These are phyloP conservation scores for Taphrina wiesneri DNA, from an alignment of 1,139 yeast species.

Conservation along the genomic window DNA sequence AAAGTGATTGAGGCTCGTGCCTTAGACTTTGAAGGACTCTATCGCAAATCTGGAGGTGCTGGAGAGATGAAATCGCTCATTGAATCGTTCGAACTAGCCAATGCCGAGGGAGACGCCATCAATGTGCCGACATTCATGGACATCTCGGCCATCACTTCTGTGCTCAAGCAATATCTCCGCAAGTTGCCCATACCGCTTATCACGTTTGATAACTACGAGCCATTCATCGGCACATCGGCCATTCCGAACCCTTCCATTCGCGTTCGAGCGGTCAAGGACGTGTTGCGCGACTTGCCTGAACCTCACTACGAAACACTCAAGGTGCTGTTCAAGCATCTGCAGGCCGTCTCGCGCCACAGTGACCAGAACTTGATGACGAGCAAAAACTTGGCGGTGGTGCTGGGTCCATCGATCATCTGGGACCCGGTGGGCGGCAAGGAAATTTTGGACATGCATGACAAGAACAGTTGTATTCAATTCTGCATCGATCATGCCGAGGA, in stretches of 20 bases:
- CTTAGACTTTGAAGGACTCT: constrained; percentile 75
- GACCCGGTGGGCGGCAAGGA: constrained; percentile 82
- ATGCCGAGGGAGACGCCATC: constrained; percentile 11
- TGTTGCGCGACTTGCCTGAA: constrained; percentile 57
- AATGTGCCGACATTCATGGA: constrained; percentile 54
- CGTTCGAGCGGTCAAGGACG: constrained; percentile 46
- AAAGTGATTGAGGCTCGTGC: constrained; percentile 76
- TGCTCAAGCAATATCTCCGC: constrained; percentile 81
- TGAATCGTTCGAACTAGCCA: constrained; percentile 47
- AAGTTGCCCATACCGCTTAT: constrained; percentile 83
- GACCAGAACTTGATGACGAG: constrained; percentile 58
- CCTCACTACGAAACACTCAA: constrained; percentile 66
- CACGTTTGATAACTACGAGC: constrained; percentile 67
- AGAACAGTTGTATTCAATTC: constrained; percentile 78
- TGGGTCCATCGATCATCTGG: constrained; percentile 90
- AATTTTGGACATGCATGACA: constrained; percentile 77
- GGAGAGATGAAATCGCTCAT: constrained; percentile 63
- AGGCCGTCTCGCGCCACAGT: constrained; percentile 26
- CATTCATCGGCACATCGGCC: constrained; percentile 52
- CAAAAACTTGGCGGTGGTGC: constrained; percentile 83
- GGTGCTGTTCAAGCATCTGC: constrained; percentile 63
- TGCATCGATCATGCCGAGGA: constrained; percentile 58
- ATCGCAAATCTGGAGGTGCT: constrained; percentile 86
- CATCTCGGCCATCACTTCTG: constrained; percentile 82
- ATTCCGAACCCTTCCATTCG: constrained; percentile 39